Evolutionary conservation across 164 flowering plant species (phyloP).

Genomic region (Cinnamomum chago): DNA sequence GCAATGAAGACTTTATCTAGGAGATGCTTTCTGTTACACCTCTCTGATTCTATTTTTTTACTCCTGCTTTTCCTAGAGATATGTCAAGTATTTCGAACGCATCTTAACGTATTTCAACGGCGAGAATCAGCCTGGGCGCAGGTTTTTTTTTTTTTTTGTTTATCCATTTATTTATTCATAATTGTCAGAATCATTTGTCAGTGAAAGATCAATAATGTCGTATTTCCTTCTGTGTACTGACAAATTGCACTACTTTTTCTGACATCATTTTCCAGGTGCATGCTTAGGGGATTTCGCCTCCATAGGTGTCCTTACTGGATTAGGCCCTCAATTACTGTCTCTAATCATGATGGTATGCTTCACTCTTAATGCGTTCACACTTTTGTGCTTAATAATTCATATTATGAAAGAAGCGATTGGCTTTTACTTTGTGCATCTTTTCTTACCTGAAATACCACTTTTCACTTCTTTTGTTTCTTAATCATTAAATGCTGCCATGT

Average conservation of each 20-base stretch:
- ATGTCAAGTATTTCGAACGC: conserved; percentile 96
- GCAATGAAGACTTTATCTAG: background rate
- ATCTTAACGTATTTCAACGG: conserved; percentile 80
- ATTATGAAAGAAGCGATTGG: background rate
- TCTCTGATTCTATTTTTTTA: conserved; percentile 10
- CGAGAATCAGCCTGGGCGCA: conserved; percentile 86
- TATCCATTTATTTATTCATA: too few relatives aligned
- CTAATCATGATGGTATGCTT: conserved; percentile 76
- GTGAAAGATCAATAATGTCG: too few relatives aligned
- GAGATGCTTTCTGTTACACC: background rate
- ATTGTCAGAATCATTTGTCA: too few relatives aligned
- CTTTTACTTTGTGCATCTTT: background rate
- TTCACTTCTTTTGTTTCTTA: background rate
- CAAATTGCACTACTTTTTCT: background rate
- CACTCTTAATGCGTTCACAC: background rate
- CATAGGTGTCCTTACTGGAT: conserved; percentile 98
- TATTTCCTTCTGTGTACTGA: background rate
- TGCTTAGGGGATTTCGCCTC: conserved; percentile 97
- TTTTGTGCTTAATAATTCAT: background rate
- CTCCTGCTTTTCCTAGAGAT: conserved; percentile 50
- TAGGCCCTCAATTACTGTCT: conserved; percentile 85
- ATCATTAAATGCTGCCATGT: too few relatives aligned
- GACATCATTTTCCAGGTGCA: conserved; percentile 56
- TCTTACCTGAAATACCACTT: background rate
- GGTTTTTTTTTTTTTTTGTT: conserved; percentile 35